Conservation (phyloP, 2,329 filamentous ascomycete genomes). For the Fusarium setosum region DNA sequence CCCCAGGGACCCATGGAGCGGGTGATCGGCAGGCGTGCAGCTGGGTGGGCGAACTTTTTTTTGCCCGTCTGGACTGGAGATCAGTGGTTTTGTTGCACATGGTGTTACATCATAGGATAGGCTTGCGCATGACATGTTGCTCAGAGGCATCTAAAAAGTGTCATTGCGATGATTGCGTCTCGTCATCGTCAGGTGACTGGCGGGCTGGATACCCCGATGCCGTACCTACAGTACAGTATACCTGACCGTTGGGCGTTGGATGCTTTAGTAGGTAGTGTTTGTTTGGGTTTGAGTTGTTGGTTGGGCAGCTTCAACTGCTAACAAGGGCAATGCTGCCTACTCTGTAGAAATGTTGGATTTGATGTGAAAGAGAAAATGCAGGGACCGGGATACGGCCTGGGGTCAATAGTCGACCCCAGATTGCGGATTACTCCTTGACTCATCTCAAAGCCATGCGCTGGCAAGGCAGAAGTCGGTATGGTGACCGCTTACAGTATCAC, state of each 20-base stretch:
- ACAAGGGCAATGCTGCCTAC: too few species aligned
- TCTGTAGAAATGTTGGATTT: too few species aligned
- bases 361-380: not conserved
- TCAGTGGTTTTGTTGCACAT: slow-evolving; percentile 4
- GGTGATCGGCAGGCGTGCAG: slow-evolving; percentile 25
- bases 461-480: not conserved
- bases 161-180: slow-evolving; percentile 4
- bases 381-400: not conserved
- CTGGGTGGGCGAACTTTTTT: not conserved
- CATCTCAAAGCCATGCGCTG: not conserved
- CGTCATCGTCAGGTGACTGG: slow-evolving; percentile 24
- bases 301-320: too few species aligned
- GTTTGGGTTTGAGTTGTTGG: too few species aligned
- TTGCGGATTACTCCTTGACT: not conserved
- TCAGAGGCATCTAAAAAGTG: not conserved
- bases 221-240: too few species aligned
- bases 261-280: too few species aligned
- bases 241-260: too few species aligned
- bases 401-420: not conserved
- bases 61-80: not conserved
- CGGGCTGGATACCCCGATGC: too few species aligned
- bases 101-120: slow-evolving; percentile 25
- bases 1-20: not conserved
- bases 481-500: too few species aligned
- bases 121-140: not conserved